Base-by-base conservation (phyloP, 2,329 filamentous ascomycete species). In the Eutypella sp. region DNA sequence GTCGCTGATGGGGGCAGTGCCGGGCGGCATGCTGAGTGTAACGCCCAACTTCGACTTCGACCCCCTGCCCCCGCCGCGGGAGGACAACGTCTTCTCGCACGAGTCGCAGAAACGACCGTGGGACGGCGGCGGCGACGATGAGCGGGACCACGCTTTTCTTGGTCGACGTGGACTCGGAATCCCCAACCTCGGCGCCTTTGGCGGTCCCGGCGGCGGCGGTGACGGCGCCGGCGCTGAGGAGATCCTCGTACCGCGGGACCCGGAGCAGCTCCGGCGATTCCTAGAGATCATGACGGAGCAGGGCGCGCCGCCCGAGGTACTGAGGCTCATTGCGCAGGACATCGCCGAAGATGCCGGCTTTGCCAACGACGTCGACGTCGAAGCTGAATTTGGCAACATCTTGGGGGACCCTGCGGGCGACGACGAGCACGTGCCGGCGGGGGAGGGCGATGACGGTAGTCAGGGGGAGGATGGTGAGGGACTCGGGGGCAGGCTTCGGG, bases 21-120 rank as follows among this genome's bases (percentile, higher is more conserved):
- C 90, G 1, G 73, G 75, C 1, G 67, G 70, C 8, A 76, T 89
- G 56, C 81, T 89, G 10, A 73, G 77, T 16, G 71, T 75, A 27
- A 73, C 82, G 40, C 82, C 84, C 2, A 90, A 81, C 56, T 82
- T 86, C 51, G 81, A 88, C 16, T 93, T 89, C 19, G 91, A 96
- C 60, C 89, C 89, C 2, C 69, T 96, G 13, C 89, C 90, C 18
- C 91, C 90, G 2, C 65, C 75, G 0, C 68, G 79, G 31, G 66
- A 68, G 15, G 67, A 75, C 8, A 81, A 82, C 50, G 62, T 75
- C 9, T 79, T 80, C 51, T 72, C 71, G 0, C 61, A 67, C 47
- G 56, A 66, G 9, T 64, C 64, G 23, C 70, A 73, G 47, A 58
- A 55, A 43, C 57, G 69, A 33, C 74, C 73, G 0, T 79, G 73